Conservation (phyloP, 768 basidiomycete species). For the Russula compacta region DNA sequence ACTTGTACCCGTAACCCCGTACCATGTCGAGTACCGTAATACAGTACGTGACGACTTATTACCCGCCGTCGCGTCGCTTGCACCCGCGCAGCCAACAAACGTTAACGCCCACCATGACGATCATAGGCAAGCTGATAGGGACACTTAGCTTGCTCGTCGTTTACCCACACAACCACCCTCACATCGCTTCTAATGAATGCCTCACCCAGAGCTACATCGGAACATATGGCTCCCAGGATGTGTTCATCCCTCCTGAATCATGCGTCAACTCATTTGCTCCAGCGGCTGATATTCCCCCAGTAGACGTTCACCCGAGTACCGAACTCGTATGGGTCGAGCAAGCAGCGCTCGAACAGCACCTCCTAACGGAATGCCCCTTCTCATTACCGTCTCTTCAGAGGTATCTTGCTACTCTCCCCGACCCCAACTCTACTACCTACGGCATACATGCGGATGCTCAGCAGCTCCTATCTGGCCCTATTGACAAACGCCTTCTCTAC, state of each 20-base stretch:
- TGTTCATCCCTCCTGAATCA: conserved; percentile 36
- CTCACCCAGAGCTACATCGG: conserved; percentile 46
- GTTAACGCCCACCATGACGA: background rate
- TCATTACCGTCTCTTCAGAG: background rate
- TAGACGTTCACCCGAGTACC: conserved; percentile 26
- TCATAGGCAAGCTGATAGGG: conserved; percentile 10
- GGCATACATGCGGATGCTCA: background rate
- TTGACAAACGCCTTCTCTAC: conserved; percentile 34
- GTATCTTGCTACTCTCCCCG: conserved; percentile 14
- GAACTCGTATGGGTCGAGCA: conserved; percentile 31
- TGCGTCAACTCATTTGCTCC: conserved; percentile 30
- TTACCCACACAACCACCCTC: conserved; percentile 34
- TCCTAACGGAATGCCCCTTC: conserved; percentile 14
- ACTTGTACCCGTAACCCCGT: background rate
- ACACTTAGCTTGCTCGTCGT: conserved; percentile 29
- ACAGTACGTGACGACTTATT: too few species aligned
- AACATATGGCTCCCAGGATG: conserved; percentile 42
- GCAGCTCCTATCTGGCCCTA: background rate
- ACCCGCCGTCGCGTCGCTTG: too few species aligned
- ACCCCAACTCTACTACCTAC: background rate
- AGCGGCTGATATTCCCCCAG: background rate
- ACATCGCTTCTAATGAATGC: conserved; percentile 36
- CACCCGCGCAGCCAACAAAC: too few species aligned
- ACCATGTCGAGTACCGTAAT: too few species aligned
- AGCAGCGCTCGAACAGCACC: conserved; percentile 36